Evolutionary conservation across 2,329 filamentous ascomycete species (phyloP), one percentile per base, ranked within the genome.

Genomic region (Daldinia sp.): DNA sequence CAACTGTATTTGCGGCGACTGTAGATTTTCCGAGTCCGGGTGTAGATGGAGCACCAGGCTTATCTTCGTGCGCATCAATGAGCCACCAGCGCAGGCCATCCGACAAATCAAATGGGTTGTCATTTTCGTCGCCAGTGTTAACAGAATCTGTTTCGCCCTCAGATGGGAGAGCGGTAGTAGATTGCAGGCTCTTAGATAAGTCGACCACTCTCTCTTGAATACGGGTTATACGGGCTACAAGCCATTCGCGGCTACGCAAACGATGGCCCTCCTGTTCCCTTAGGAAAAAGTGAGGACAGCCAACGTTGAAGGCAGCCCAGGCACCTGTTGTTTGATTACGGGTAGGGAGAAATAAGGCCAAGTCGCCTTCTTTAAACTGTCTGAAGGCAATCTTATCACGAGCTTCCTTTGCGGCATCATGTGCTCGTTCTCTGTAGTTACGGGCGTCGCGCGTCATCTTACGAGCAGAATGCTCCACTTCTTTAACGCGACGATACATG

Each of bases 291-390:
- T 99, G 95, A 7, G 95, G 95, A 63, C 94, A 96, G 1, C 94
- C 94, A 29, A 99, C 92, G 72, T 99, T 99, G 84, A 99, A 99
- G 0, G 95, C 95, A 4, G 95, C 95, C 95, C 95, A 99, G 0
- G 95, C 94, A 13, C 94, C 91, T 3, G 93, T 95, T 34, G 91
- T 92, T 77, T 98, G 94, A 74, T 97, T 98, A 32, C 94, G 86
- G 0, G 95, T 99, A 0, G 95, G 95, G 37, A 99, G 80, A 80
- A 99, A 99, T 1, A 99, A 78, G 10, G 94, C 95, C 11, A 99
- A 83, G 73, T 99, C 95, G 6, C 95, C 94, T 77, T 97, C 94
- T 74, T 97, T 98, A 81, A 99, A 99, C 51, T 94, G 90, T 63
- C 90, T 90, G 75, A 95, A 97, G 1, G 95, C 94, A 73, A 99